Percentiles rank a stretch among this genome's conserved stretches.
Conservation (phyloP, 2,329 filamentous ascomycete species). For the Aspergillus caelatus region DNA sequence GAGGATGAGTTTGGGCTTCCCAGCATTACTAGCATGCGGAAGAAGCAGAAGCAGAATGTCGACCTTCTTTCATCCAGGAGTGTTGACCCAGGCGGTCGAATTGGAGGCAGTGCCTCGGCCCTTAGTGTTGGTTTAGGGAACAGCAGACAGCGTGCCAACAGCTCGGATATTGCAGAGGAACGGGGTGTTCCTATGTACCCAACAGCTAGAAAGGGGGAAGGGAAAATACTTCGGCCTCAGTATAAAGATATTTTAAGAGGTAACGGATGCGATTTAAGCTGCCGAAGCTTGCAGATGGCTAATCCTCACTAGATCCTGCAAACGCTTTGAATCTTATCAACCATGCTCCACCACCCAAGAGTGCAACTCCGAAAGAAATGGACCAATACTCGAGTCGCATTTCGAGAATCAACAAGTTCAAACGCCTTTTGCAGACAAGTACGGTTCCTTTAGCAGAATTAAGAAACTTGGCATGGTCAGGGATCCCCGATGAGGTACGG, state of each 20-base stretch:
- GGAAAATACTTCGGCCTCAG: conserved; percentile 93
- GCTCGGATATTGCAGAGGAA: conserved; percentile 92
- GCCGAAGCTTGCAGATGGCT: not conserved
- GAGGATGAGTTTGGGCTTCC: conserved; percentile 96
- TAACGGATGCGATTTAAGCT: conserved; percentile 30
- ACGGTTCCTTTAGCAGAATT: conserved; percentile 85
- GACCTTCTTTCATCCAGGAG: conserved; percentile 36
- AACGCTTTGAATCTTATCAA: conserved; percentile 94
- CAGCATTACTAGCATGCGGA: conserved; percentile 87
- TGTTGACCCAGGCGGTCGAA: conserved; percentile 47
- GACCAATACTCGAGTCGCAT: conserved; percentile 87
- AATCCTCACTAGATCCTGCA: conserved; percentile 64
- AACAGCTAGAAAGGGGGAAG: conserved; percentile 83
- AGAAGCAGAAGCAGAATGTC: conserved; percentile 60
- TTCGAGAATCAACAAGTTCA: conserved; percentile 97
- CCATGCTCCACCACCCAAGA: conserved; percentile 73
- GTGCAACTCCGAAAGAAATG: conserved; percentile 78
- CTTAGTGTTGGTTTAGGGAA: conserved; percentile 39
- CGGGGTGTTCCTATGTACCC: conserved; percentile 81
- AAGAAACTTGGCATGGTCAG: conserved; percentile 87
- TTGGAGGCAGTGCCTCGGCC: conserved; percentile 25
- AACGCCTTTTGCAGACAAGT: conserved; percentile 88
- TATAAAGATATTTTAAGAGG: conserved; percentile 92
- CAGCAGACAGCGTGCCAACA: conserved; percentile 74
- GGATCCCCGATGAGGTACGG: conserved; percentile 89